Evolutionary conservation across 306 rosid species (phyloP), one percentile per base, ranked within the genome.

Genomic region (Alnus rubra): DNA sequence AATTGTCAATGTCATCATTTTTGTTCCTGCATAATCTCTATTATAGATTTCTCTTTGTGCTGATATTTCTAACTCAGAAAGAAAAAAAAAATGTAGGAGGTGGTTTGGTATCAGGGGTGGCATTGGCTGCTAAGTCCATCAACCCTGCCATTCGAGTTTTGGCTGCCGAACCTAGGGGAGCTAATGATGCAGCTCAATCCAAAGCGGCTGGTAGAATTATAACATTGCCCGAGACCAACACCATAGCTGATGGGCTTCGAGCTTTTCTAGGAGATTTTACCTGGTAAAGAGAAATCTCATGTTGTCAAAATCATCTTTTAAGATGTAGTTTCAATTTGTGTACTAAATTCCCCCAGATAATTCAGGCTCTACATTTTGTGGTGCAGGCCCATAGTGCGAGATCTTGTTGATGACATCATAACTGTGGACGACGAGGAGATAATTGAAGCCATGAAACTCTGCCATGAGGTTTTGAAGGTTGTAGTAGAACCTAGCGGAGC

Each of bases 401-500:
- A 94, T 88, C 89, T 91, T 50, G 98, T 94, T 3, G 97, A 91
- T 30, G 97, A 88, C 49, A 50, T 92, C 71, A 82, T 92, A 81
- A 88, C 89, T 5, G 97, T 94, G 77, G 92, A 86, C 42, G 98
- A 92, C 85, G 53, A 68, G 77, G 97, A 94, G 86, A 94, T 91
- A 76, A 74, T 91, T 16, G 81, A 86, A 69, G 97, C 97, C 80
- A 94, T 87, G 97, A 91, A 85, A 86, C 89, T 91, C 50, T 92
- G 92, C 74, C 88, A 83, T 53, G 94, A 92, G 86, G 82, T 92
- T 79, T 89, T 92, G 54, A 94, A 94, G 86, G 87, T 91, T 74
- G 97, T 81, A 1, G 97, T 87, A 5, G 97, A 92, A 82, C 97
- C 98, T 51, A 92, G 98, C 55, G 97, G 98, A 83, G 97, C 97